Percentiles rank a stretch among this genome's conserved stretches.
These are phyloP conservation scores for Cryptococcus jaspeensis DNA, from an alignment of 1,284 basidiomycete genomes.

Conservation along the genomic window DNA sequence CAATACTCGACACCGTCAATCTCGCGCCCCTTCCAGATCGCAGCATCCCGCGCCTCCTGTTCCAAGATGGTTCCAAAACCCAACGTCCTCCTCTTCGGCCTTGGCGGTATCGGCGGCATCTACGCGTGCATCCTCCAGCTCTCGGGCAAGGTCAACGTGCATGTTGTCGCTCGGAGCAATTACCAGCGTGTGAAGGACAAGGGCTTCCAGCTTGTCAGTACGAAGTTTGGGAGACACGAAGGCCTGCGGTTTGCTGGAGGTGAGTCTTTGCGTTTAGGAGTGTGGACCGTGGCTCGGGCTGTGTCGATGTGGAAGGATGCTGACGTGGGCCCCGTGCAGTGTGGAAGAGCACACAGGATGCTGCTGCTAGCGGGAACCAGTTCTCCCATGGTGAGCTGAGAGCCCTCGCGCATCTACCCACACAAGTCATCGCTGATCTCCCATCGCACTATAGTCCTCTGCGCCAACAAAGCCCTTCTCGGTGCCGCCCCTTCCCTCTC, in stretches of 20 bases:
- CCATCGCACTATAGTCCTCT: conserved; percentile 29
- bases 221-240: conserved; percentile 43
- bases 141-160: conserved; percentile 48
- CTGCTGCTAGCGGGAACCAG: conserved; percentile 34
- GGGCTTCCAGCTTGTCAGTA: conserved; percentile 43
- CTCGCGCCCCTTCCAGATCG: too few relatives aligned
- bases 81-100: conserved; percentile 49
- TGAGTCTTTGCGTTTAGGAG: conserved; percentile 15
- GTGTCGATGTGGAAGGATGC: too few relatives aligned
- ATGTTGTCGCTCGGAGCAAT: conserved; percentile 55
- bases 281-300: background rate
- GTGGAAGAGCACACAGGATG: conserved; percentile 42
- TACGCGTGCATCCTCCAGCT: conserved; percentile 53
- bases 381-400: conserved; percentile 40
- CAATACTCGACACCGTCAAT: too few relatives aligned
- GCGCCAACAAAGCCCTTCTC: conserved; percentile 51
- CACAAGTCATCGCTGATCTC: background rate
- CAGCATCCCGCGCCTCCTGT: background rate
- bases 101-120: conserved; percentile 53
- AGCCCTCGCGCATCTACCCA: background rate
- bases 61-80: conserved; percentile 9
- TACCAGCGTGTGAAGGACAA: conserved; percentile 48
- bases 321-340: conserved; percentile 23
- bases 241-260: conserved; percentile 45
- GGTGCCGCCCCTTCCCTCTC: conserved; percentile 45